Base-by-base conservation (phyloP, 2,329 filamentous ascomycete genomes). In the Aureobasidium sp. region DNA sequence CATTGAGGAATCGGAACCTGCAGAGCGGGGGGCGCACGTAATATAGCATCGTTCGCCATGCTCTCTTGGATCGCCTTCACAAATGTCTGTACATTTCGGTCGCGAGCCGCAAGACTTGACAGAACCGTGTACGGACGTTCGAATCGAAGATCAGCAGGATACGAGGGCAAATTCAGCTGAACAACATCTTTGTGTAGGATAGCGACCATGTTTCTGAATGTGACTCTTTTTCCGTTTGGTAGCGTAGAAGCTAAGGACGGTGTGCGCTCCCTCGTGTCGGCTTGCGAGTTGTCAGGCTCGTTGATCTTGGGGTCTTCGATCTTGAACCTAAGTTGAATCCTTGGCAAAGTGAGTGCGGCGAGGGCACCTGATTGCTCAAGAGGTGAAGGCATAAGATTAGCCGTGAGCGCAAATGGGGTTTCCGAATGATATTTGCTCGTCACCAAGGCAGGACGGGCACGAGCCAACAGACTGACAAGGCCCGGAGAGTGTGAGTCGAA, bases 371-470 rank as follows among this genome's bases (percentile, higher is more conserved):
- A 10, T 11, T 53, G 21, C 10, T 47, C 38, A 7, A 54, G 17
- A 37, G 51, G 54, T 12, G 54, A 54, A 10, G 56, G 55, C 3
- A 55, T 50, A 5, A 56, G 47, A 16, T 53, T 32, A n/a, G 51
- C 54, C 10, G 54, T 29, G 4, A 56, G 45, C 37, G 17, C 29
- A 29, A 38, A 22, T 2, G 21, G 8, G 14, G 12, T 30, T 45
- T 6, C 6, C 27, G 12, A 19, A 14, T 5, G 5, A 32, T 32
- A 16, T 8, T 19, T n/a, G 8, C n/a, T 37, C 16, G 2, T 21
- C 21, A 6, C 21, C 21, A 10, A 21, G 11, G 11, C 11, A 6
- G 30, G 37, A 21, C 21, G 37, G 37, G 11, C 16, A 11, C 16
- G 11, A 17, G 45, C n/a, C 22, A 37, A 14, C 6, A 49, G 21